Evolutionary conservation across 2,329 filamentous ascomycete genomes (phyloP).

Genomic region (Hypoxylon sp.): DNA sequence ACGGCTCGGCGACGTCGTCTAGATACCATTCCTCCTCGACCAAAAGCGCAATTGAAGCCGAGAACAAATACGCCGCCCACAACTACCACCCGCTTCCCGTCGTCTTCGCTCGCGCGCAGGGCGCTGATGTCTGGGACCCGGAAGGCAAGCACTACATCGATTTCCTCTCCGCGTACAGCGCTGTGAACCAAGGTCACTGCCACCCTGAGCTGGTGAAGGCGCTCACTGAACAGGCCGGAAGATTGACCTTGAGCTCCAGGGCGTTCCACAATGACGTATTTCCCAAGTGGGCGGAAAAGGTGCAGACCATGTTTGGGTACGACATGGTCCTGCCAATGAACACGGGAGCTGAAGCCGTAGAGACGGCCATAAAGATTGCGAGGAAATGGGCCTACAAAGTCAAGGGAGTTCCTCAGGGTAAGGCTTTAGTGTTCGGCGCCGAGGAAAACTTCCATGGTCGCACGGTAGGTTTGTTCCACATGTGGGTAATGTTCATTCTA

Average conservation of each 20-base stretch:
- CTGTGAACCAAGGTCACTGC: slow-evolving; percentile 98
- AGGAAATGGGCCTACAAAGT: slow-evolving; percentile 98
- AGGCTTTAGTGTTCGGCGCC: slow-evolving; percentile 87
- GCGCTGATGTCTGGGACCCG: slow-evolving; percentile 95
- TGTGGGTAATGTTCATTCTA: slow-evolving; percentile 25
- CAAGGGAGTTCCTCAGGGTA: slow-evolving; percentile 87
- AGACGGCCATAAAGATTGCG: slow-evolving; percentile 96
- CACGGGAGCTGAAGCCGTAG: slow-evolving; percentile 95
- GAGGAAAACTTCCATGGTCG: slow-evolving; percentile 96
- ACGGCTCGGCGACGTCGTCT: slow-evolving; percentile 55
- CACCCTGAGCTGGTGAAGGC: slow-evolving; percentile 96
- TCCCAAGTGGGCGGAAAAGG: slow-evolving; percentile 93
- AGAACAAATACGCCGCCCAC: slow-evolving; percentile 91
- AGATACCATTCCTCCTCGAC: slow-evolving; percentile 84
- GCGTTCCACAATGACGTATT: slow-evolving; percentile 99
- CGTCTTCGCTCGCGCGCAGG: slow-evolving; percentile 88
- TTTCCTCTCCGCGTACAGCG: slow-evolving; percentile 97
- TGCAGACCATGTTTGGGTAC: slow-evolving; percentile 89
- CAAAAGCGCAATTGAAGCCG: slow-evolving; percentile 81
- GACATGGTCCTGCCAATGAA: slow-evolving; percentile 99
- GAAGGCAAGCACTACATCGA: slow-evolving; percentile 96
- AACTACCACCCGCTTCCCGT: slow-evolving; percentile 98
- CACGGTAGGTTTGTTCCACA: slow-evolving; percentile 73
- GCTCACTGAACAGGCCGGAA: slow-evolving; percentile 87
- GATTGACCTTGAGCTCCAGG: slow-evolving; percentile 90